Conservation (phyloP, 139 green algal genomes). For the Closterium sp. region DNA sequence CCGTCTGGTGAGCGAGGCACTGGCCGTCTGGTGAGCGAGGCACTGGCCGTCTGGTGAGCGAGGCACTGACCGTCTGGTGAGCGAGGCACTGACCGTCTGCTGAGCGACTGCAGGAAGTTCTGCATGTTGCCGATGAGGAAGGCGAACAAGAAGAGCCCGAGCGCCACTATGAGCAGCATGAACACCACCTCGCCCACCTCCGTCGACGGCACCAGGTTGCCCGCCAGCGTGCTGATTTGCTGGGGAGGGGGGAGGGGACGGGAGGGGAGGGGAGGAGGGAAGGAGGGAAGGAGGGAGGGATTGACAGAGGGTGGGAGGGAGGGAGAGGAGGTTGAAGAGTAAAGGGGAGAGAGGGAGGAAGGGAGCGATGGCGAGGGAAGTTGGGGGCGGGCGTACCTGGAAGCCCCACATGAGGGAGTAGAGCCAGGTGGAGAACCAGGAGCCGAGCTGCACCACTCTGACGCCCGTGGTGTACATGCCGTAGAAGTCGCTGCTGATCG, state of each 20-base stretch:
- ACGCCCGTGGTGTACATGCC: constrained; percentile 22
- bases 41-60: no score
- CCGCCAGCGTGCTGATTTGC: constrained; percentile 33
- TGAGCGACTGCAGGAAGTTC: constrained; percentile 42
- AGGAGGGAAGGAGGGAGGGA: not conserved
- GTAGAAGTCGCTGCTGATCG: constrained; percentile 2
- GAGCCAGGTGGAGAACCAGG: not conserved
- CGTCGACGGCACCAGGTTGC: not conserved
- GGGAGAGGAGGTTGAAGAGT: not conserved
- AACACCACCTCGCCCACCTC: constrained; percentile 35
- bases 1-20: no score
- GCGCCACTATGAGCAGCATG: not conserved
- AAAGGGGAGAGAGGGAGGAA: not conserved
- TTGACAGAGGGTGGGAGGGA: not conserved
- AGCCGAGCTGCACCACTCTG: no score
- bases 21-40: no score
- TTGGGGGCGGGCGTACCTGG: not conserved
- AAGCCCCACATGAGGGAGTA: constrained; percentile 34
- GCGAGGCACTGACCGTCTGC: constrained; percentile 5
- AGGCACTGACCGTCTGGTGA: not conserved
- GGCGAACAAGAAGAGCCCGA: constrained; percentile 43
- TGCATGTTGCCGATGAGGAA: constrained; percentile 51
- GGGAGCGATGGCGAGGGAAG: not conserved
- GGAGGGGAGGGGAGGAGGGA: not conserved
- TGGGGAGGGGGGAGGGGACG: not conserved